Evolutionary conservation across 2,329 filamentous ascomycete species (phyloP).

Genomic region (Botryotinia convoluta): DNA sequence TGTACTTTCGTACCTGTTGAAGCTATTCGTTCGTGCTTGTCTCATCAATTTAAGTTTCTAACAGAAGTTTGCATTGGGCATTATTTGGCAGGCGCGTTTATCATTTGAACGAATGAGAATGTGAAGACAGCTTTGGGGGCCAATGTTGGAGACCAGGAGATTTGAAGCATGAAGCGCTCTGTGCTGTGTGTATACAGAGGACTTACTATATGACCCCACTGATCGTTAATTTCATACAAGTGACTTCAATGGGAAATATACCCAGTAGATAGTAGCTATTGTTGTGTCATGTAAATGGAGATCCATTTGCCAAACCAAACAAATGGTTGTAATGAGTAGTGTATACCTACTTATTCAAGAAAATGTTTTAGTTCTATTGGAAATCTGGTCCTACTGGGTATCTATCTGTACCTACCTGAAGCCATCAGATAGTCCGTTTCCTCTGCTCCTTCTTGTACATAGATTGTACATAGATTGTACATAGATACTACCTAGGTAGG

Average conservation of each 20-base stretch:
- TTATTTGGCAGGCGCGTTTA: slow-evolving; percentile 11
- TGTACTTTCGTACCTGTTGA: background rate
- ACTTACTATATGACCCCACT: slow-evolving; percentile 2
- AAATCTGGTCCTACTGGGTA: no score
- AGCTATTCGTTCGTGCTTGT: slow-evolving; percentile 9
- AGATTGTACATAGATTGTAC: no score
- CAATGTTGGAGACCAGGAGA: background rate
- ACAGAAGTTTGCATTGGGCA: slow-evolving; percentile 20
- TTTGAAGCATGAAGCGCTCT: slow-evolving; percentile 16
- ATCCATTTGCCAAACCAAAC: background rate
- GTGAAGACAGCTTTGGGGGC: background rate
- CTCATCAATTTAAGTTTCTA: slow-evolving; percentile 18
- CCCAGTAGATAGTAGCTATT: background rate
- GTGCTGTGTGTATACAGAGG: background rate
- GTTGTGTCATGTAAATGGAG: background rate
- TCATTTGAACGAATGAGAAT: slow-evolving; percentile 2
- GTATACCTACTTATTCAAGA: background rate
- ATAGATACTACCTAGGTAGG: background rate
- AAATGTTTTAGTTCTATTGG: background rate
- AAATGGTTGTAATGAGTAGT: background rate
- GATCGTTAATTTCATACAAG: slow-evolving; percentile 3
- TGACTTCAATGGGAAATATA: background rate
- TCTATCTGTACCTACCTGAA: background rate
- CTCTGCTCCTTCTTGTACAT: background rate
- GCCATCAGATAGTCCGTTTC: background rate